These are phyloP conservation scores for Ophiocordyceps polyrhachis-furcata DNA, from an alignment of 2,329 filamentous ascomycete genomes.

Conservation along the genomic window DNA sequence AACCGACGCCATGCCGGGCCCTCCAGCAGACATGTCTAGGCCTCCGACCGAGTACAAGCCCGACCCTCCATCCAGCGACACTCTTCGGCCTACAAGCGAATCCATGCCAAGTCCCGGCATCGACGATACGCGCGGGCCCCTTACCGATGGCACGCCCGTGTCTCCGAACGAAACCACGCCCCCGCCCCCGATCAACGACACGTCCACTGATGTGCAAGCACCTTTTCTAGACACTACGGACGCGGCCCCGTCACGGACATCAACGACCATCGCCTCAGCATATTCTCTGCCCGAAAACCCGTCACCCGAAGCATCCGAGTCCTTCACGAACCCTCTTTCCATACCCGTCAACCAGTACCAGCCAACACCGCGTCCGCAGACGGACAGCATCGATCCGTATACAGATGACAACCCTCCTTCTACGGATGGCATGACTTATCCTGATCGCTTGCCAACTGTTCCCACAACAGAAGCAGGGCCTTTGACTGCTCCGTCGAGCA, in stretches of 20 bases:
- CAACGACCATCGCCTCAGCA: neutral
- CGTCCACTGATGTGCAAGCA: neutral
- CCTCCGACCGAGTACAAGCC: neutral
- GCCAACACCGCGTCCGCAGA: no score
- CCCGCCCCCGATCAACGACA: neutral
- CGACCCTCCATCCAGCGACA: neutral
- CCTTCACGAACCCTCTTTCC: no score
- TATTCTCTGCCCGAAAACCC: neutral
- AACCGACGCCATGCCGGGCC: neutral
- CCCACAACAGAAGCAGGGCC: no score
- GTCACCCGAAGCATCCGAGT: neutral
- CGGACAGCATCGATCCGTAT: no score
- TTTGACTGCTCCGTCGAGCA: neutral
- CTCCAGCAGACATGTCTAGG: neutral
- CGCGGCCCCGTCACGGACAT: neutral
- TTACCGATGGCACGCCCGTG: neutral
- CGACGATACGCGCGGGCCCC: neutral
- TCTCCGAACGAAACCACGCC: neutral
- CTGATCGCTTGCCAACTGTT: no score
- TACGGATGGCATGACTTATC: no score
- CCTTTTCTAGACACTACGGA: neutral
- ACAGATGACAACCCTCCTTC: no score
- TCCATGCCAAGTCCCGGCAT: no score
- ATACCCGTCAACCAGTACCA: no score
- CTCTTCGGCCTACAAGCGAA: neutral